Percentiles rank a stretch among this genome's conserved stretches.
Evolutionary conservation across 805 yeast species (phyloP).

Genomic region (Hanseniaspora thailandica): DNA sequence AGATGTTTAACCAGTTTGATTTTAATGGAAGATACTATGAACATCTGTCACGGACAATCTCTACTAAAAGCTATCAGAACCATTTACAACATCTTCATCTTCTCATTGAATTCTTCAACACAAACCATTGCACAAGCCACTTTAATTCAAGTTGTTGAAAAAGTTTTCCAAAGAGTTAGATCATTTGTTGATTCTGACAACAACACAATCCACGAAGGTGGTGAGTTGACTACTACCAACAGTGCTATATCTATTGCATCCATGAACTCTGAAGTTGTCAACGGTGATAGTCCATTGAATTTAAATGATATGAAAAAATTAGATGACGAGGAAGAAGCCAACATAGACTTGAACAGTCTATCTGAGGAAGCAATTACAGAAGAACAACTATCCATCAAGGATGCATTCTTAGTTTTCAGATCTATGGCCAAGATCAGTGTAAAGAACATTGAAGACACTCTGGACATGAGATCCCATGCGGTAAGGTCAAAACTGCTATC

Average conservation of each 20-base stretch:
- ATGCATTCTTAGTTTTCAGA: slow-evolving; percentile 84
- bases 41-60: slow-evolving; percentile 70
- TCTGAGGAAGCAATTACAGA: slow-evolving; percentile 34
- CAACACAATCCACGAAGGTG: slow-evolving; percentile 14
- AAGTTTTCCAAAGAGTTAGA: slow-evolving; percentile 66
- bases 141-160: slow-evolving; percentile 76
- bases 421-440: slow-evolving; percentile 90
- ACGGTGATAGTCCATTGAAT: slow-evolving; percentile 38
- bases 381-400: slow-evolving; percentile 65
- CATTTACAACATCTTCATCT: slow-evolving; percentile 80
- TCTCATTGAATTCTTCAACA: slow-evolving; percentile 67
- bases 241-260: not conserved
- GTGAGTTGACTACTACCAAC: slow-evolving; percentile 8
- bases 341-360: slow-evolving; percentile 33
- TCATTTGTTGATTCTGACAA: slow-evolving; percentile 21
- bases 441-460: slow-evolving; percentile 64
- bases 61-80: slow-evolving; percentile 83
- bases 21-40: slow-evolving; percentile 64
- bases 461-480: slow-evolving; percentile 82
- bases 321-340: slow-evolving; percentile 44
- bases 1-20: slow-evolving; percentile 85
- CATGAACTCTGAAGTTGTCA: slow-evolving; percentile 21
- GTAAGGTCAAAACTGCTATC: slow-evolving; percentile 85
- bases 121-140: slow-evolving; percentile 95
- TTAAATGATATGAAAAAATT: slow-evolving; percentile 48